Evolutionary conservation across 1,139 yeast genomes (phyloP), one percentile per base, ranked within the genome.

Genomic region (Pichia sp.): DNA sequence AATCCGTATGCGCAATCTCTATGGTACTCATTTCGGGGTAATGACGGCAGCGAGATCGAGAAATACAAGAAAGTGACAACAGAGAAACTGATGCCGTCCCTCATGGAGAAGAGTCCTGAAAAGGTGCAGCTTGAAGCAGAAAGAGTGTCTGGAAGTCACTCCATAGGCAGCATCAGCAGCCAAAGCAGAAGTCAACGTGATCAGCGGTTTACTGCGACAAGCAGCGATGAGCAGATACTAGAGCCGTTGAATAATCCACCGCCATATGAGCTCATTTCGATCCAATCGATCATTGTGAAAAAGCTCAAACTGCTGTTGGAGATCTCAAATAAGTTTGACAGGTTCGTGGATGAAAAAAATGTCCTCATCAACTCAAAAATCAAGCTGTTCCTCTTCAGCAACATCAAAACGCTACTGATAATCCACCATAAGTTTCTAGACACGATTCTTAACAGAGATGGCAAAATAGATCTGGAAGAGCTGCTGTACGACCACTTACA

Each of bases 1-100:
- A 66, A 67, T 45, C 70, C 70, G 1, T 67, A 67, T 54, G 60
- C 69, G 1, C 62, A 64, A 43, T 65, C 69, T 4, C 52, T 67
- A 8, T 67, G 70, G 70, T 62, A 57, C 46, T 53, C 62, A 3
- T 57, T 63, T 3, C 57, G 69, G 31, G 66, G 68, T 1, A 57
- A 65, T 34, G 54, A 59, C 40, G 67, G 67, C 3, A 60, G 59
- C 23, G 69, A 67, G 46, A 63, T 66, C 7, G 56, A 57, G 30
- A 54, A 59, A 10, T 61, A 65, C 13, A 62, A 61, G 41, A 55
- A 53, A 8, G 31, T 10, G 8, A 7, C 43, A 23, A 38, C 31
- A 2, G 48, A 46, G 15, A 31, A 48, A 10, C 31, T 55, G 13
- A 26, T 55, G 32, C 56, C 58, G 1, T 55, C 58, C 4, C 40